Percentiles rank a stretch among this genome's conserved stretches.
Evolutionary conservation across 2,329 filamentous ascomycete genomes (phyloP).

Genomic region (Atkinsonella texensis): DNA sequence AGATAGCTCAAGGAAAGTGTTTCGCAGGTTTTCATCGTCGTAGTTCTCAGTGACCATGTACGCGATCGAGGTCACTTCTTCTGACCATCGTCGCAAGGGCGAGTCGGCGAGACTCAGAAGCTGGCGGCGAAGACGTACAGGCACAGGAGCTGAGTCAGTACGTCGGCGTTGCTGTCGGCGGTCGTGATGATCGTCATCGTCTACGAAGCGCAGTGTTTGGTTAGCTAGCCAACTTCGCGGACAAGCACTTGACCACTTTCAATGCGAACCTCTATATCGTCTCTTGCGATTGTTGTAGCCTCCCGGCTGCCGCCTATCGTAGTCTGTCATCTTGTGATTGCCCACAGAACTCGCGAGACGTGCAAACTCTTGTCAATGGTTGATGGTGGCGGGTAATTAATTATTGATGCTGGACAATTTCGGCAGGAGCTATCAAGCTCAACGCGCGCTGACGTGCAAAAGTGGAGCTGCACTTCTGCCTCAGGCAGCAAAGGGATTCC

Average conservation of each 20-base stretch:
- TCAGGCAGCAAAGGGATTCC: background rate
- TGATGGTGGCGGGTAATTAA: background rate
- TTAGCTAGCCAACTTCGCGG: slow-evolving; percentile 1
- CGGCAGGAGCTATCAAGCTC: background rate
- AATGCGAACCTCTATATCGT: slow-evolving; percentile 59
- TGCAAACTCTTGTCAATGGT: background rate
- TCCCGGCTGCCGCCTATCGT: slow-evolving; percentile 41
- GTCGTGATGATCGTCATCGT: slow-evolving; percentile 68
- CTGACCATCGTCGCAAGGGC: slow-evolving; percentile 63
- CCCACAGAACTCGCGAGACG: background rate
- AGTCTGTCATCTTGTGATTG: slow-evolving; percentile 35
- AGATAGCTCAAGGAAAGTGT: slow-evolving; percentile 59
- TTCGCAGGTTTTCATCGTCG: slow-evolving; percentile 69
- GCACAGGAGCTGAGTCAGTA: slow-evolving; percentile 56
- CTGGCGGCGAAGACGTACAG: slow-evolving; percentile 63
- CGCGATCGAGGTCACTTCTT: slow-evolving; percentile 65
- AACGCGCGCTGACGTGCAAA: background rate
- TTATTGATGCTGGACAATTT: background rate
- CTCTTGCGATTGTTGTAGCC: slow-evolving; percentile 59
- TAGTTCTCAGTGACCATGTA: slow-evolving; percentile 70
- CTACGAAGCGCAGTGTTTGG: slow-evolving; percentile 12
- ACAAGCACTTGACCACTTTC: background rate
- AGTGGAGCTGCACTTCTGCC: background rate
- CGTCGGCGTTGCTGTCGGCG: slow-evolving; percentile 61
- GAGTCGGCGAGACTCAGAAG: slow-evolving; percentile 73